Conservation (phyloP, 2,329 filamentous ascomycete species). For the Phyllachora maydis region DNA sequence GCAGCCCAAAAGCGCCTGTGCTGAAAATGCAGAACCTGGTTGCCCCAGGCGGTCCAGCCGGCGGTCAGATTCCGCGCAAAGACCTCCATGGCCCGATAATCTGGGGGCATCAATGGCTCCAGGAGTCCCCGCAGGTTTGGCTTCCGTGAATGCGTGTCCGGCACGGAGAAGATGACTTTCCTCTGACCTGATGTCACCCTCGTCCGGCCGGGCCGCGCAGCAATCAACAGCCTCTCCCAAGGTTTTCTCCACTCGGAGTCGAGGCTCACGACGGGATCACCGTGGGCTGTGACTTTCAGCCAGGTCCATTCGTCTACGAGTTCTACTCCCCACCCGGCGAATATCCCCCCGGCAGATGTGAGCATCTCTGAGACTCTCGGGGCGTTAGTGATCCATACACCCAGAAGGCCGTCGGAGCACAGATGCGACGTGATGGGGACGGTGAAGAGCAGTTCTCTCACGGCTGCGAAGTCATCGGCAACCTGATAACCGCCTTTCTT, state of each 20-base stretch:
- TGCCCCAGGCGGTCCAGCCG: slow-evolving; percentile 64
- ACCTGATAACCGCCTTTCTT: slow-evolving; percentile 28
- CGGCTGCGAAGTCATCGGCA: slow-evolving; percentile 21
- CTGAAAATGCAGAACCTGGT: slow-evolving; percentile 54
- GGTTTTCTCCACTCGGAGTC: slow-evolving; percentile 49
- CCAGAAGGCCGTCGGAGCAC: slow-evolving; percentile 34
- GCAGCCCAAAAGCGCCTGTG: slow-evolving; percentile 27
- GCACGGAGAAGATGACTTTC: slow-evolving; percentile 46
- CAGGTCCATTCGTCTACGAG: slow-evolving; percentile 55
- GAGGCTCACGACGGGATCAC: slow-evolving; percentile 41
- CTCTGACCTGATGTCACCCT: slow-evolving; percentile 9
- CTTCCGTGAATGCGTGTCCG: slow-evolving; percentile 62
- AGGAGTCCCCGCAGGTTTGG: slow-evolving; percentile 47
- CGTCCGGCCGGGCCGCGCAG: slow-evolving; percentile 16
- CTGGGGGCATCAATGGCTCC: slow-evolving; percentile 24
- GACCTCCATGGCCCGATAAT: slow-evolving; percentile 46
- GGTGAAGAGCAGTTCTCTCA: slow-evolving; percentile 24
- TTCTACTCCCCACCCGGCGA: slow-evolving; percentile 45
- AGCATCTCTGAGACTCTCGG: slow-evolving; percentile 33
- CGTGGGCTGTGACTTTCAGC: slow-evolving; percentile 48
- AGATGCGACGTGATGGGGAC: slow-evolving; percentile 37
- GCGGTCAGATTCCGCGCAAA: slow-evolving; percentile 56
- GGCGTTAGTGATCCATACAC: slow-evolving; percentile 64
- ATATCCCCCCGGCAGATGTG: slow-evolving; percentile 31
- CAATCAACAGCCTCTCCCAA: slow-evolving; percentile 55